Base-by-base conservation (phyloP, 306 rosid species). In the Sicyos baderoa region DNA sequence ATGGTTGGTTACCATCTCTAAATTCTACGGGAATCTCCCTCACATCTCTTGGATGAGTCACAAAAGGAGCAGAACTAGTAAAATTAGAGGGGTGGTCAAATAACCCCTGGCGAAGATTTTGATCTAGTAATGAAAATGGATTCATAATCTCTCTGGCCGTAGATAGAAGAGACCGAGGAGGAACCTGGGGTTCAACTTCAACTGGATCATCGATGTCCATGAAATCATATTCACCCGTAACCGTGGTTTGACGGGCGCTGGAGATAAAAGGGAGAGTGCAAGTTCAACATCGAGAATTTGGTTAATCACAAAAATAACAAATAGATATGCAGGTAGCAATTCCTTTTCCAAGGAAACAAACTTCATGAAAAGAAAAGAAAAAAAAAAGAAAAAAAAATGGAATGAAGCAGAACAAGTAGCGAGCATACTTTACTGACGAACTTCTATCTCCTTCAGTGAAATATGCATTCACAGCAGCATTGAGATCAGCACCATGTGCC, bases 401-500 rank as follows among this genome's bases (percentile, higher is more conserved):
- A 72, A 15, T 9, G 23, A 47, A 61, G 49, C 14, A 60, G 35
- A 64, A 44, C 57, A 72, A 45, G 74, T 68, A 23, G 58, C 74
- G 21, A 23, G 58, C 74, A 25, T 78, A 88, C 97, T 83, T 85
- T 52, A 82, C 70, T 16, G 76, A 54, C 71, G 72, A 6, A 65
- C 57, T 81, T 82, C 91, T 82, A 76, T 90, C 96, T 73, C 91
- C 91, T 85, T 85, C 94, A 72, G 76, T 81, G 68, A 86, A 93
- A 87, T 84, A 83, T n/a, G 90, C 87, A 85, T 88, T 82, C 77
- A 85, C 85, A 18, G 99, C 99, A 72, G 80, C 86, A 76, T 84
- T 88, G 81, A 93, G 89, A 82, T 90, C 78, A 10, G 86, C 90
- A n/a, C 86, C 89, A 74, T 85, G 89, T 75, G 83, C 97, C 99